Conservation (phyloP, 2,329 filamentous ascomycete species). For the Penicillium brasilianum region DNA sequence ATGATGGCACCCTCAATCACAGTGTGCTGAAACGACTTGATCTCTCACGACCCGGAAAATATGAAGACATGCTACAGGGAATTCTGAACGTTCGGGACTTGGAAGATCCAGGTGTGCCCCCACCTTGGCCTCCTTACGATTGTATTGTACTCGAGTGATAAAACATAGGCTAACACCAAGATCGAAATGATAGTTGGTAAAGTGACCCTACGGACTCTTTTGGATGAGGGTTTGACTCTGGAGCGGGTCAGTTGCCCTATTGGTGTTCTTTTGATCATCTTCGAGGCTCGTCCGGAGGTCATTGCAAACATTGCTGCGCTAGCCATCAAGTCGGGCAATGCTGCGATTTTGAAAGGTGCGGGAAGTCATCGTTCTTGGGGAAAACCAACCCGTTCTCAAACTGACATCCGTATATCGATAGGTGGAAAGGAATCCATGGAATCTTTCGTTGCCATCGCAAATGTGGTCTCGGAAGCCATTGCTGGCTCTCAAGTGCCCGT, state of each 20-base stretch:
- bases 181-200: slow-evolving; percentile 70
- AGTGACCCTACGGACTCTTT: slow-evolving; percentile 77
- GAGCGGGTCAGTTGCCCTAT: slow-evolving; percentile 93
- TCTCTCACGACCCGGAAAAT: slow-evolving; percentile 84
- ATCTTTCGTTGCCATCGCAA: slow-evolving; percentile 91
- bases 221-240: slow-evolving; percentile 84
- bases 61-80: slow-evolving; percentile 95
- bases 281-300: slow-evolving; percentile 95
- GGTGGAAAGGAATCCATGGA: slow-evolving; percentile 93
- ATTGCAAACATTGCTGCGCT: slow-evolving; percentile 97
- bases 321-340: slow-evolving; percentile 95
- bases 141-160: neutral
- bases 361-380: slow-evolving; percentile 2
- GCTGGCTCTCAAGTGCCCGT: slow-evolving; percentile 76
- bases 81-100: slow-evolving; percentile 86
- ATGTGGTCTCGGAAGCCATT: slow-evolving; percentile 79
- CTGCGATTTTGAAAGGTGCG: slow-evolving; percentile 87
- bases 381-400: neutral
- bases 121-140: neutral
- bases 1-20: slow-evolving; percentile 75
- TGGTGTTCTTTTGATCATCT: slow-evolving; percentile 96
- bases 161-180: slow-evolving; percentile 17
- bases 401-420: slow-evolving; percentile 38
- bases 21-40: slow-evolving; percentile 89
- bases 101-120: slow-evolving; percentile 75